Percentiles rank a stretch among this genome's conserved stretches.
These are phyloP conservation scores for Larix kaempferi DNA, from an alignment of 75 land plant genomes.

Conservation along the genomic window DNA sequence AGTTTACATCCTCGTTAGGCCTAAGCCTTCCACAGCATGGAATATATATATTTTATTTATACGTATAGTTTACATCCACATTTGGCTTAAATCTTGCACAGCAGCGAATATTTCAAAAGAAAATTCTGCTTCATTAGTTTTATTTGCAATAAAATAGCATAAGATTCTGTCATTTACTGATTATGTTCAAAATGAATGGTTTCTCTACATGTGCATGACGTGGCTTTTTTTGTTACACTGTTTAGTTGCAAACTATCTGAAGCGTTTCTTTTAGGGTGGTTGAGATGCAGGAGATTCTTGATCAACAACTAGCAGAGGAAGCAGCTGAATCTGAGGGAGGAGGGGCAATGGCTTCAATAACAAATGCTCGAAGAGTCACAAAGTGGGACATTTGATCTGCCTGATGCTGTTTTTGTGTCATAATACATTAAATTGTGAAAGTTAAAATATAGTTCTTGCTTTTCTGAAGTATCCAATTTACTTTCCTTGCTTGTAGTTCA, in stretches of 20 bases:
- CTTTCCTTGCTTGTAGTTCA: not conserved
- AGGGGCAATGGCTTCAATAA: constrained; percentile 71
- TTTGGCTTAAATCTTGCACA: not conserved
- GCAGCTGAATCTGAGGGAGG: constrained; percentile 98
- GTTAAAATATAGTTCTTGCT: not conserved
- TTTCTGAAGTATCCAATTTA: not conserved
- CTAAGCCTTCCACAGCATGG: not conserved
- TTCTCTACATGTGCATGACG: not conserved
- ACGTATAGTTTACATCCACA: not conserved
- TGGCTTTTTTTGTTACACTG: not conserved
- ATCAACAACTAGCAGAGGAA: constrained; percentile 98
- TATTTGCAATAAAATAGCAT: not conserved
- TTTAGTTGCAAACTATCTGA: not conserved
- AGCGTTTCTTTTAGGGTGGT: constrained; percentile 55
- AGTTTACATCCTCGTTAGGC: too few relatives aligned
- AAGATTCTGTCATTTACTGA: not conserved
- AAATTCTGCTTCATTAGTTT: not conserved
- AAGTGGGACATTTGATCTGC: constrained; percentile 25
- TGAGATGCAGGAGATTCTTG: constrained; percentile 99
- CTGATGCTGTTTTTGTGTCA: not conserved
- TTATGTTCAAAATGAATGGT: not conserved
- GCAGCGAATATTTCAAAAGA: not conserved
- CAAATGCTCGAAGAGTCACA: constrained; percentile 55
- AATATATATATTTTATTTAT: not conserved
- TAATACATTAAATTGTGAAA: constrained; percentile 1